These are phyloP conservation scores for Fusarium sterilihyphosum DNA, from an alignment of 2,329 filamentous ascomycete genomes.

Conservation along the genomic window DNA sequence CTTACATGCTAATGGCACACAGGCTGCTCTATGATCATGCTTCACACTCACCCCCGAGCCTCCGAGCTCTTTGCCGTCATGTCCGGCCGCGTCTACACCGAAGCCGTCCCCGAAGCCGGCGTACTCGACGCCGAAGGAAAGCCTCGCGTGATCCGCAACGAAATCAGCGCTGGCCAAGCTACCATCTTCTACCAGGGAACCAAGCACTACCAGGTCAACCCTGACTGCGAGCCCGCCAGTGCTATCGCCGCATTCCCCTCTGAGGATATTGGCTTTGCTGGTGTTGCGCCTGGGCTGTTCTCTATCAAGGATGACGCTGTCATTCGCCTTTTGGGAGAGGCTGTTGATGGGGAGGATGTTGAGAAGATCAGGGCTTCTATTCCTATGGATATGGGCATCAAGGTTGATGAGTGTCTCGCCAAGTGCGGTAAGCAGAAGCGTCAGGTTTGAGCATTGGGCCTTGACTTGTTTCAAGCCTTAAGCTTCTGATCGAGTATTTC, in stretches of 20 bases:
- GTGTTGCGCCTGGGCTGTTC: conserved; percentile 60
- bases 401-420: conserved; percentile 61
- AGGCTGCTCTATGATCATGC: conserved; percentile 65
- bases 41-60: conserved; percentile 64
- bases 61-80: conserved; percentile 63
- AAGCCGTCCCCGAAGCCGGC: conserved; percentile 63
- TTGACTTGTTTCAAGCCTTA: neutral
- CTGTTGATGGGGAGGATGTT: conserved; percentile 57
- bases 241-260: conserved; percentile 60
- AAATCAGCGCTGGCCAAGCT: conserved; percentile 56
- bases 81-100: conserved; percentile 58
- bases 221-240: conserved; percentile 58
- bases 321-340: conserved; percentile 57
- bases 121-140: conserved; percentile 48
- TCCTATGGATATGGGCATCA: conserved; percentile 59
- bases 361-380: conserved; percentile 52
- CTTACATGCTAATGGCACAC: neutral
- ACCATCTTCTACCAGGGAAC: conserved; percentile 64
- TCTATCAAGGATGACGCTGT: conserved; percentile 55
- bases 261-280: conserved; percentile 62
- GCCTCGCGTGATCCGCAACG: conserved; percentile 54
- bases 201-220: conserved; percentile 66
- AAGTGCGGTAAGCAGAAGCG: conserved; percentile 53
- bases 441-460: neutral
- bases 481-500: neutral